Percentiles rank a stretch among this genome's conserved stretches.
Evolutionary conservation across 108 stramenopile species (phyloP).

Genomic region (Nannochloropsis oceanica): DNA sequence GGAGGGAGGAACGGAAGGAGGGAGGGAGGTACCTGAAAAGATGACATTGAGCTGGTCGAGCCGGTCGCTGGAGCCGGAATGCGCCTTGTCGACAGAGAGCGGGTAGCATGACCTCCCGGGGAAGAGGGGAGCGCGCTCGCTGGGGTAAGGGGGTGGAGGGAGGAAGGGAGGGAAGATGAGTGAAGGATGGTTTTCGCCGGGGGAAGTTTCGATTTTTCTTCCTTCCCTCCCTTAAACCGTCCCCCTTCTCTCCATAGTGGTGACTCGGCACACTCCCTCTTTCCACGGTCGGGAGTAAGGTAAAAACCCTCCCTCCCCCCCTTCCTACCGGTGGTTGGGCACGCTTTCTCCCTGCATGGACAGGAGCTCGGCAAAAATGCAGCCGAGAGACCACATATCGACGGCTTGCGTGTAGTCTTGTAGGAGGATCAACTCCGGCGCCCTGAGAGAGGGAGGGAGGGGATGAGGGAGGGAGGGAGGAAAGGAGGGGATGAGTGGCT

Average conservation of each 20-base stretch:
- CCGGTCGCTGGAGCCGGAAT: too few relatives aligned
- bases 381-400: constrained; percentile 77
- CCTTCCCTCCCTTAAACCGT: neutral
- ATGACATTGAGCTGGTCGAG: constrained; percentile 96
- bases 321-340: constrained; percentile 19
- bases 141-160: constrained; percentile 31
- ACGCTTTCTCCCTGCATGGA: constrained; percentile 71
- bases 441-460: constrained; percentile 8
- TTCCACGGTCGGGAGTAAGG: neutral
- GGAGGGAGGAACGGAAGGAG: too few relatives aligned
- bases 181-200: neutral
- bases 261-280: neutral
- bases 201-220: neutral
- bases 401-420: constrained; percentile 89
- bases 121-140: constrained; percentile 82
- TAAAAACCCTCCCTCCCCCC: neutral
- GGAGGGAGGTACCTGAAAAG: too few relatives aligned
- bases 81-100: too few relatives aligned
- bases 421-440: constrained; percentile 31
- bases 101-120: constrained; percentile 92
- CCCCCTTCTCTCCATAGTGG: neutral
- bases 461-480: constrained; percentile 7
- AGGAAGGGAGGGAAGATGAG: neutral
- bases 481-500: neutral
- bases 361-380: constrained; percentile 45